These are phyloP conservation scores for Colletotrichum brevisporum DNA, from an alignment of 2,329 filamentous ascomycete genomes.

Conservation along the genomic window DNA sequence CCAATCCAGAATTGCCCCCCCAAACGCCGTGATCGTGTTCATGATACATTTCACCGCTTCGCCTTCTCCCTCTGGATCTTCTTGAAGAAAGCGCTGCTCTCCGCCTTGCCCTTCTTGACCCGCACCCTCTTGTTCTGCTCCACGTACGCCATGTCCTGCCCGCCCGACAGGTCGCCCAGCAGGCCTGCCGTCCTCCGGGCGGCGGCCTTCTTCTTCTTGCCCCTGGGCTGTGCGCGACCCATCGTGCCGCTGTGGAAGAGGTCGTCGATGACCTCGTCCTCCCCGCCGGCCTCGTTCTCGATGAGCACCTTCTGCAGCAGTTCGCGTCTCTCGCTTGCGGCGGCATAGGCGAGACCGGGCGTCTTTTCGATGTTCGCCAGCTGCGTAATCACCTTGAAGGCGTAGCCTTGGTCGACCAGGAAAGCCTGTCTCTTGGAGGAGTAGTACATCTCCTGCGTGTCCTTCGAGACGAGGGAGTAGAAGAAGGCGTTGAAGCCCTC, in stretches of 20 bases:
- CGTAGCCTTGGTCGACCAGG: conserved; percentile 96
- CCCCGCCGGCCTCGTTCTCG: conserved; percentile 82
- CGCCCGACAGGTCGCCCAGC: conserved; percentile 88
- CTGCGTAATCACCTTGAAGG: conserved; percentile 98
- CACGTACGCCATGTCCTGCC: conserved; percentile 97
- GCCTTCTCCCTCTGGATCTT: conserved; percentile 74
- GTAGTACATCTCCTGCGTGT: conserved; percentile 98
- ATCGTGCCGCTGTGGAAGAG: conserved; percentile 58
- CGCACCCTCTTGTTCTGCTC: conserved; percentile 84
- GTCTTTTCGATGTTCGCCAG: conserved; percentile 91
- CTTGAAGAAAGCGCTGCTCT: conserved; percentile 75
- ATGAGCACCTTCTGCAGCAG: conserved; percentile 90
- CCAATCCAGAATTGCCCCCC: not conserved
- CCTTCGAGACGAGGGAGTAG: conserved; percentile 96
- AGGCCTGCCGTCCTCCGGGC: conserved; percentile 87
- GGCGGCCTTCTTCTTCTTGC: conserved; percentile 67
- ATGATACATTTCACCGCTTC: conserved; percentile 37
- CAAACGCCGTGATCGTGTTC: conserved; percentile 9
- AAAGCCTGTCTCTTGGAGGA: conserved; percentile 97
- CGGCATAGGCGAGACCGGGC: conserved; percentile 83
- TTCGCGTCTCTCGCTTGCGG: conserved; percentile 84
- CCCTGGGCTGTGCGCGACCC: conserved; percentile 58
- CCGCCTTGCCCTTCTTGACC: conserved; percentile 73
- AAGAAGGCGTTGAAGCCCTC: conserved; percentile 99
- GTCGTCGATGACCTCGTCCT: conserved; percentile 80